Evolutionary conservation across 768 basidiomycete species (phyloP).

Genomic region (Leccinum barrowsii): DNA sequence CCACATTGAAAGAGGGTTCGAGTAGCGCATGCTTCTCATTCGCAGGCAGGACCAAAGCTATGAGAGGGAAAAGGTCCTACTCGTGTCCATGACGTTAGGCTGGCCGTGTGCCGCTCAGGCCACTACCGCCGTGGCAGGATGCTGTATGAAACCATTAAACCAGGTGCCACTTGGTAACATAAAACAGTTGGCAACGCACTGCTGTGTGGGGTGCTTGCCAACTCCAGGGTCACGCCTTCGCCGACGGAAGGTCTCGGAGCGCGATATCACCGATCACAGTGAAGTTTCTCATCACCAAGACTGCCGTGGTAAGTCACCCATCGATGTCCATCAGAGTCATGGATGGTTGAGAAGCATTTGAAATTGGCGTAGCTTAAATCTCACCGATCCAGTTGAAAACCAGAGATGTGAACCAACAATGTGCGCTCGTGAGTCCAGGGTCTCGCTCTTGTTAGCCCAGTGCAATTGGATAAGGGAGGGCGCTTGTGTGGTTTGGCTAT

Average conservation of each 20-base stretch:
- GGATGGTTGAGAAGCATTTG: conserved; percentile 31
- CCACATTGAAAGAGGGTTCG: neutral
- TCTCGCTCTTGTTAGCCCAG: conserved; percentile 83
- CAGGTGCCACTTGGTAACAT: neutral
- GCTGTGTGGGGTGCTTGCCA: neutral
- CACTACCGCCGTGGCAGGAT: neutral
- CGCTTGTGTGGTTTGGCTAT: conserved; percentile 39
- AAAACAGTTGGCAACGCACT: neutral
- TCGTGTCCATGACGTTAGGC: neutral
- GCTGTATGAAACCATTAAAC: neutral
- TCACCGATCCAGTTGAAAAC: conserved; percentile 84
- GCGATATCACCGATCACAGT: neutral
- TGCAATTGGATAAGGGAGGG: neutral
- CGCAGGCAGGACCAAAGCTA: neutral
- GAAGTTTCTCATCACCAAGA: neutral
- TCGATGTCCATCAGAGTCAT: neutral
- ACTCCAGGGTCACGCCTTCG: neutral
- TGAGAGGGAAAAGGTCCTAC: neutral
- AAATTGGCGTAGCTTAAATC: conserved; percentile 69
- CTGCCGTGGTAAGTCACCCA: neutral
- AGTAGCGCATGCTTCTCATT: neutral
- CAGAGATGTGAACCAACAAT: conserved; percentile 44
- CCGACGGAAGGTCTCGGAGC: neutral
- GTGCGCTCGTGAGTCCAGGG: neutral
- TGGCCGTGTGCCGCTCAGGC: neutral